phyloP scores from a whole-genome alignment of 1,139 yeast species.

The Pichia sp. region DNA sequence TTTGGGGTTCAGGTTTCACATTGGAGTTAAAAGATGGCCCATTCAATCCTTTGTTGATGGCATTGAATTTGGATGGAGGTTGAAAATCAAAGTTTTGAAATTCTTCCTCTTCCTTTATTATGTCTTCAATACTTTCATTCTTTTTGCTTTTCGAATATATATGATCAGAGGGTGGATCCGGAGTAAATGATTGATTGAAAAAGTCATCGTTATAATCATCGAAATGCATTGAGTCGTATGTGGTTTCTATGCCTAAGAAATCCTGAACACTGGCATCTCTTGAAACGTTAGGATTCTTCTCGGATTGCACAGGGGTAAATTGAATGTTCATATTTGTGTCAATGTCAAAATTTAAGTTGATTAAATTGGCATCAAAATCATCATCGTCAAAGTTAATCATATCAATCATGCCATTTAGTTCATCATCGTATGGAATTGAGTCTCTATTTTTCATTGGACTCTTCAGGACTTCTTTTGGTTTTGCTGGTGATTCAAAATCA shows the following conservation, averaged over 20 bases:
- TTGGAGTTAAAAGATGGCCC: conserved; percentile 42
- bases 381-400: conserved; percentile 45
- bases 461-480: background rate
- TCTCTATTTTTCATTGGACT: background rate
- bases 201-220: conserved; percentile 4
- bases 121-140: conserved; percentile 10
- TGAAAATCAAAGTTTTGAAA: conserved; percentile 1
- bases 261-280: conserved; percentile 11
- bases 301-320: conserved; percentile 9
- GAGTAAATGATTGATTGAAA: background rate
- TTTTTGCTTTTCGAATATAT: background rate
- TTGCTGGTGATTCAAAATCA: background rate
- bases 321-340: conserved; percentile 14
- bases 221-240: conserved; percentile 5
- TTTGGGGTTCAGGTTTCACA: conserved; percentile 19
- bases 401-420: conserved; percentile 53
- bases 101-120: conserved; percentile 11
- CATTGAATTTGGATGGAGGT: conserved; percentile 31
- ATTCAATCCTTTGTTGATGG: conserved; percentile 23
- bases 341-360: conserved; percentile 18
- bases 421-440: conserved; percentile 16
- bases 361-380: conserved; percentile 13
- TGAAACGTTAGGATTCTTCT: background rate
- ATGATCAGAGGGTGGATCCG: background rate
- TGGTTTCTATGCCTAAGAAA: conserved; percentile 12